Base-by-base conservation (phyloP, 306 rosid species). In the Luffa aegyptiaca region DNA sequence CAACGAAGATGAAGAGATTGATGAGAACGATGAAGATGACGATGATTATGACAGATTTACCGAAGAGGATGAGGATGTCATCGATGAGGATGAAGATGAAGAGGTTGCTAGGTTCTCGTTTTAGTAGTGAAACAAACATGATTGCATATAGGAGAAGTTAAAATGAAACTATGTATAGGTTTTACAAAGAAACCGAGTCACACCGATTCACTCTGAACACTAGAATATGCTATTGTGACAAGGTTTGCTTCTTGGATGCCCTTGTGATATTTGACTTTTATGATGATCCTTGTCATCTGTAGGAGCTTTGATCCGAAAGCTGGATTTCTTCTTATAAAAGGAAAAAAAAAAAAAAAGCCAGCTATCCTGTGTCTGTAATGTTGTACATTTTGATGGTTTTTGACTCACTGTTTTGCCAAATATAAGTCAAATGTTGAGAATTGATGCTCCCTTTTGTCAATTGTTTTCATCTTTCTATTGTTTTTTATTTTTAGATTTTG, bases 71-170 rank as follows among this genome's bases (percentile, higher is more conserved):
- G 91, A 90, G 8, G 89, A 86, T 82, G 80, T 17, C 14, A 82
- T 86, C 3, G 85, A 88, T n/a, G 87, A 84, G 79, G 92, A 91
- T 35, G 91, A 88, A 59, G 89, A 89, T 36, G 91, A 90, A 68
- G 89, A 90, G 76, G 89, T 87, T 76, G 84, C 77, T 36, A 86
- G 72, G 21, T 91, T 90, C 41, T 77, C 83, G 45, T 79, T 88
- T 70, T 86, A 64, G 78, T 85, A 44, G 7, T 4, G 57, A 33
- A 45, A 26, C n/a, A 1, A 20, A 71, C 26, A 39, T 33, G 46
- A 37, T 64, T 70, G n/a, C 56, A 0, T 4, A 44, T 2, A 10
- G 41, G 57, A 20, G 37, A 45, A 45, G 42, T 16, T 13, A 6
- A 13, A 26, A 73, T 13, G 42, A 46, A 48, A 74, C 17, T 46